Evolutionary conservation across 1,139 yeast species (phyloP).

Genomic region (Taphrina betulina): DNA sequence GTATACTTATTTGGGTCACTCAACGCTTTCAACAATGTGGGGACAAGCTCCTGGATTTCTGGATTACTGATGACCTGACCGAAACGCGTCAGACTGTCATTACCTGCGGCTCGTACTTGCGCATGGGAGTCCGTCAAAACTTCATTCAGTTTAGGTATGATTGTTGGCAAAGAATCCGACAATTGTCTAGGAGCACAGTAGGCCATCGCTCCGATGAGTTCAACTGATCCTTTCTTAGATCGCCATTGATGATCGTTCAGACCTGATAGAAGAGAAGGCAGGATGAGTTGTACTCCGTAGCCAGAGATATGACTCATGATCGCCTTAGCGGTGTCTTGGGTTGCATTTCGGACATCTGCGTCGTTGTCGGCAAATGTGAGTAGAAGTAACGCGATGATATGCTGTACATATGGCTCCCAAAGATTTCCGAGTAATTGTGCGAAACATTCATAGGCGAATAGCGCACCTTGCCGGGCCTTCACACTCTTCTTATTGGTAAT

Average conservation of each 20-base stretch:
- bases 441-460: constrained; percentile 79
- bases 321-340: constrained; percentile 79
- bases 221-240: constrained; percentile 95
- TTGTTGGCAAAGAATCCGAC: constrained; percentile 80
- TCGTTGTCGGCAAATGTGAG: constrained; percentile 79
- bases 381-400: constrained; percentile 76
- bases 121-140: constrained; percentile 93
- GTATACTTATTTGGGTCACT: constrained; percentile 93
- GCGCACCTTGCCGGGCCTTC: constrained; percentile 80
- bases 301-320: constrained; percentile 92
- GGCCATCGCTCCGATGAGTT: constrained; percentile 95
- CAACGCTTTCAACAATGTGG: constrained; percentile 84
- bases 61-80: constrained; percentile 98
- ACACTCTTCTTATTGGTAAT: constrained; percentile 81
- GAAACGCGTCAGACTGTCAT: constrained; percentile 78
- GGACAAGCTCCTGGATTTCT: constrained; percentile 87
- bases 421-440: constrained; percentile 70
- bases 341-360: constrained; percentile 84
- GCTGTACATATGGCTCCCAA: constrained; percentile 93
- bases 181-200: constrained; percentile 92
- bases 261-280: constrained; percentile 84
- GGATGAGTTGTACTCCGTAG: constrained; percentile 83
- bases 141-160: constrained; percentile 94
- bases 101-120: constrained; percentile 95
- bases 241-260: constrained; percentile 94